phyloP scores from a whole-genome alignment of 371 early-diverging fungal species.

The Sporodiniella umbellata region DNA sequence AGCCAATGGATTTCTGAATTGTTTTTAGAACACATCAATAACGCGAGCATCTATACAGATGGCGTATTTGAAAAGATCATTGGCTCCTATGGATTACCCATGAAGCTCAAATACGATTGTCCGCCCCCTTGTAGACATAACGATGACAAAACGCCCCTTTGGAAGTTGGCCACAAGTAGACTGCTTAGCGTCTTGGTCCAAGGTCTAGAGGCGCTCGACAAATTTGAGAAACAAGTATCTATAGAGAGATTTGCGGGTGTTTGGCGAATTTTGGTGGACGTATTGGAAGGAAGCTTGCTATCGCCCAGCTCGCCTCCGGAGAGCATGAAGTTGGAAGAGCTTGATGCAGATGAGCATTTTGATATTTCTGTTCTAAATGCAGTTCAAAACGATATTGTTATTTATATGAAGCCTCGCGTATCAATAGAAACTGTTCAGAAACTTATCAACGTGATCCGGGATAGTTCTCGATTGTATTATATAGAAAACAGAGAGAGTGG shows the following conservation, averaged over 20 bases:
- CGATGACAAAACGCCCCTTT: slow-evolving; percentile 72
- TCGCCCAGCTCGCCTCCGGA: slow-evolving; percentile 63
- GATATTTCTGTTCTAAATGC: slow-evolving; percentile 70
- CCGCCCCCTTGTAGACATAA: slow-evolving; percentile 68
- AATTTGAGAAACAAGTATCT: slow-evolving; percentile 57
- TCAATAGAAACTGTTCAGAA: slow-evolving; percentile 55
- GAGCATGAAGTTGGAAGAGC: slow-evolving; percentile 61
- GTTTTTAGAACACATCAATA: slow-evolving; percentile 52
- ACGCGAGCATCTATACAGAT: slow-evolving; percentile 56
- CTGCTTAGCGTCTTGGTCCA: slow-evolving; percentile 61
- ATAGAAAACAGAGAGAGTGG: slow-evolving; percentile 39
- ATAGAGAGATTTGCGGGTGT: slow-evolving; percentile 58
- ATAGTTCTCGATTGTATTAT: slow-evolving; percentile 53
- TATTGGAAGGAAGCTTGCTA: slow-evolving; percentile 70
- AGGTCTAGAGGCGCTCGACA: slow-evolving; percentile 57
- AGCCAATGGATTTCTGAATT: slow-evolving; percentile 55
- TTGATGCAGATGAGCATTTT: slow-evolving; percentile 74
- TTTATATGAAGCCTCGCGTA: slow-evolving; percentile 64
- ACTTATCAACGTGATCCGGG: slow-evolving; percentile 55
- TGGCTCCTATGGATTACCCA: slow-evolving; percentile 64
- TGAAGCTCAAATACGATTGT: slow-evolving; percentile 77
- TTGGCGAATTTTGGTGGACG: slow-evolving; percentile 65
- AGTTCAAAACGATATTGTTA: slow-evolving; percentile 65
- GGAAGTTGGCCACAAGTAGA: slow-evolving; percentile 70
- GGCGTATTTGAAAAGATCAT: slow-evolving; percentile 69